Conservation (phyloP, 164 flowering plant species). For the Brasenia schreberi region DNA sequence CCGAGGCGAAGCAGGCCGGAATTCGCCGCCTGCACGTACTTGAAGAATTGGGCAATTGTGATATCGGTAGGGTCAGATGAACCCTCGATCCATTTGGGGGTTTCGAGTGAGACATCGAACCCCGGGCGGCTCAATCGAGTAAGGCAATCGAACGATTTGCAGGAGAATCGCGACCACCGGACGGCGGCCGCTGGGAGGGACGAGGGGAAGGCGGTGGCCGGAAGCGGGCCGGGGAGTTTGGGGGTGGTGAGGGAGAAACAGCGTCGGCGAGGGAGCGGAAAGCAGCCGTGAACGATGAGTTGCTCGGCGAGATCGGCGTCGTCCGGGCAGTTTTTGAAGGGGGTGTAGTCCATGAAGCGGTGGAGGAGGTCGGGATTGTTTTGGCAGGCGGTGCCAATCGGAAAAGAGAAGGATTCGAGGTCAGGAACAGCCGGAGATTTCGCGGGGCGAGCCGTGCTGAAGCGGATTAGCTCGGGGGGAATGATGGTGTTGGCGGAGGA, state of each 20-base stretch:
- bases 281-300: conserved; percentile 79
- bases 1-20: conserved; percentile 49
- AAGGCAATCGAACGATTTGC: conserved; percentile 49
- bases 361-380: conserved; percentile 69
- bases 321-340: conserved; percentile 53
- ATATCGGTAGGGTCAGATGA: conserved; percentile 20
- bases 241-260: conserved; percentile 60
- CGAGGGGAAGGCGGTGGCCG: conserved; percentile 30
- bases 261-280: conserved; percentile 89
- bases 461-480: conserved; percentile 67
- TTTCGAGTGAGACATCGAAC: conserved; percentile 35
- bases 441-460: conserved; percentile 5
- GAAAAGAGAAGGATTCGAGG: conserved; percentile 21
- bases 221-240: conserved; percentile 23
- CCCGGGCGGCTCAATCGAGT: conserved; percentile 24
- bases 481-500: conserved; percentile 12
- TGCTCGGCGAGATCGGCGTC: conserved; percentile 53
- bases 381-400: conserved; percentile 80
- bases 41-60: conserved; percentile 4
- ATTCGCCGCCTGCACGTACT: not conserved
- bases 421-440: not conserved
- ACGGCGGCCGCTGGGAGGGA: conserved; percentile 39
- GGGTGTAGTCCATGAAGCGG: conserved; percentile 64
- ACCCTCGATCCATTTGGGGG: conserved; percentile 23
- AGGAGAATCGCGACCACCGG: conserved; percentile 34